Base-by-base conservation (phyloP, 768 basidiomycete genomes). In the Russula earlei region DNA sequence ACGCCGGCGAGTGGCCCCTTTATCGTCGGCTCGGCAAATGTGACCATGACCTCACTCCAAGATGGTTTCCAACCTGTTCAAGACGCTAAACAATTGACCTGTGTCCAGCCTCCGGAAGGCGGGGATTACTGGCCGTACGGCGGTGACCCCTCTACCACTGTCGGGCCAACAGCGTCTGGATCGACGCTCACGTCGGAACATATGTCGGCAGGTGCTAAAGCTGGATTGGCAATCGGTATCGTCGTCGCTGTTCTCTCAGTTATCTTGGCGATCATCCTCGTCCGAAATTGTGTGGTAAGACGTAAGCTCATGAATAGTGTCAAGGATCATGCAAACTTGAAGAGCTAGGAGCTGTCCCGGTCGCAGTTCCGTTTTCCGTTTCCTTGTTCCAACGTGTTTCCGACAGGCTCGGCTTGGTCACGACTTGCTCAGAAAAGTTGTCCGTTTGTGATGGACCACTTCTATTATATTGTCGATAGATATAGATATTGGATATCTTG, bases 111-210 rank as follows among this genome's bases (percentile, higher is more conserved):
- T 27, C 85, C 86, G 1, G 67, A 73, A 34, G 81, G 80, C 27
- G 85, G 85, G 12, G 76, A 81, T 66, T 85, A 75, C 63, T 88
- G 87, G 87, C 87, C 87, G 0, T 84, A 77, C 55, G 83, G 81
- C 15, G 72, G 72, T 1, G 77, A 78, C 50, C 81, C 80, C 6
- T 54, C 49, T 14, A 31, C 29, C 29, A 64, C 27, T 64, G 64
- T 34, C n/a, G n/a, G n/a, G n/a, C n/a, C n/a, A n/a, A 67, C 62
- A 5, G 7, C 54, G n/a, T 46, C 65, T 46, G 33, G 54, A 31
- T 45, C 66, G 27, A 48, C 58, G 43, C 52, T 66, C 2, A 29
- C 45, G 37, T 52, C 66, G 34, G 19, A 41, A 42, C 33, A 24
- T 33, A 37, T 6, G 17, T 72, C 74, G 0, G 63, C 72, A n/a